Conservation (phyloP, 257 asterid genomes). For the Solanum okadae region DNA sequence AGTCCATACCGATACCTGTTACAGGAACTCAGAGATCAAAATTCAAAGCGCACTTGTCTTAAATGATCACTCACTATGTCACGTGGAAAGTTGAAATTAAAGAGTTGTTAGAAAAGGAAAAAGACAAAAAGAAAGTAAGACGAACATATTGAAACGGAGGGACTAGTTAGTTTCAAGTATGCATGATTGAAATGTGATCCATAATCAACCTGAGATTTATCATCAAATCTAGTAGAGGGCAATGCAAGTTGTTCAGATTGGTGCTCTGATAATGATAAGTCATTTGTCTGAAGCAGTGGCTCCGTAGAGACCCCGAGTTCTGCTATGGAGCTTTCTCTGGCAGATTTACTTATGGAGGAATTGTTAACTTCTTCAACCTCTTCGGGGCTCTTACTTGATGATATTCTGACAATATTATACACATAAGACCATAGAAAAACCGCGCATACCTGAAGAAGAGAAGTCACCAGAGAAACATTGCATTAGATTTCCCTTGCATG, state of each 20-base stretch:
- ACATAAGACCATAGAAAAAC: slow-evolving; percentile 75
- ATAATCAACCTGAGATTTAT: slow-evolving; percentile 30
- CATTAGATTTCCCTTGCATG: neutral
- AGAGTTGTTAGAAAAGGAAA: neutral
- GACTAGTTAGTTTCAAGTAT: neutral
- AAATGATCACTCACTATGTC: neutral
- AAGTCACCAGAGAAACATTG: neutral
- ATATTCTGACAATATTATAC: slow-evolving; percentile 60
- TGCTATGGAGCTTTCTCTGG: slow-evolving; percentile 19
- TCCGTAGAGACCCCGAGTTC: slow-evolving; percentile 23
- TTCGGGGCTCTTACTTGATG: slow-evolving; percentile 32
- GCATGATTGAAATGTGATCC: neutral
- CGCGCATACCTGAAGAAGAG: slow-evolving; percentile 54
- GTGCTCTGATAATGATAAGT: neutral
- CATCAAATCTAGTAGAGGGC: slow-evolving; percentile 21
- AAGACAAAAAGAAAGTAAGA: neutral
- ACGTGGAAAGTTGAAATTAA: neutral
- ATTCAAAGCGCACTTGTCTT: neutral
- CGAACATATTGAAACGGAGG: neutral
- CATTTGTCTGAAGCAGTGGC: slow-evolving; percentile 46
- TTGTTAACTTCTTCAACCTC: slow-evolving; percentile 38
- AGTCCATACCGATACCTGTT: slow-evolving; percentile 35
- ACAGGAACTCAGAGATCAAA: slow-evolving; percentile 5
- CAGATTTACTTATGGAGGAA: slow-evolving; percentile 23
- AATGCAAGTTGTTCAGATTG: slow-evolving; percentile 11